phyloP scores from a whole-genome alignment of 208 protist species.

The Trichomonas tenax region DNA sequence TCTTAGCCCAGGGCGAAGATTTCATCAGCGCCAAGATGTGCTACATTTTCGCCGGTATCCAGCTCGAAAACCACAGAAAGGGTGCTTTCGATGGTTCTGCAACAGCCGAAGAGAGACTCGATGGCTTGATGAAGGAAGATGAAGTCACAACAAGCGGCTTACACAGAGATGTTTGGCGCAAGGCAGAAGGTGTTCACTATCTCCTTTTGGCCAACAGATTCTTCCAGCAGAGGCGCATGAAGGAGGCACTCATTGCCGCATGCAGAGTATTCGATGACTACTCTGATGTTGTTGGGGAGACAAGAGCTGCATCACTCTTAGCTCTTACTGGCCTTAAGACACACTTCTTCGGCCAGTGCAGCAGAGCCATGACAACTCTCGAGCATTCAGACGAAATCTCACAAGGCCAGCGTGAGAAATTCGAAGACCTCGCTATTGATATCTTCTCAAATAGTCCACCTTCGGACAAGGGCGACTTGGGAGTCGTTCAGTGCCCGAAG shows the following conservation, averaged over 20 bases:
- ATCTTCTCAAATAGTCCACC: background rate
- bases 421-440: background rate
- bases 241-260: background rate
- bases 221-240: too few species aligned
- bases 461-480: background rate
- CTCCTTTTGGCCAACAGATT: background rate
- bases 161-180: background rate
- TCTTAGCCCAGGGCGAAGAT: background rate
- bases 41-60: background rate
- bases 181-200: background rate
- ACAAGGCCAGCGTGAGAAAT: background rate
- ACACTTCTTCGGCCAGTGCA: background rate
- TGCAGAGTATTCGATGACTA: constrained; percentile 8
- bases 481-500: background rate
- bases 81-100: background rate
- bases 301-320: background rate
- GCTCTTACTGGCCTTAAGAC: background rate
- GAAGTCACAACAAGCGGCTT: background rate
- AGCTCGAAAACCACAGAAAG: background rate
- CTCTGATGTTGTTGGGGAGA: background rate
- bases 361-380: background rate
- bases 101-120: background rate
- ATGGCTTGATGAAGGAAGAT: constrained; percentile 16
- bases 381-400: background rate
- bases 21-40: background rate